A percentile compares a stretch with the other conserved stretches of the same genome.
Conservation (phyloP, 768 basidiomycete species). For the Agrocybe chaxingu region DNA sequence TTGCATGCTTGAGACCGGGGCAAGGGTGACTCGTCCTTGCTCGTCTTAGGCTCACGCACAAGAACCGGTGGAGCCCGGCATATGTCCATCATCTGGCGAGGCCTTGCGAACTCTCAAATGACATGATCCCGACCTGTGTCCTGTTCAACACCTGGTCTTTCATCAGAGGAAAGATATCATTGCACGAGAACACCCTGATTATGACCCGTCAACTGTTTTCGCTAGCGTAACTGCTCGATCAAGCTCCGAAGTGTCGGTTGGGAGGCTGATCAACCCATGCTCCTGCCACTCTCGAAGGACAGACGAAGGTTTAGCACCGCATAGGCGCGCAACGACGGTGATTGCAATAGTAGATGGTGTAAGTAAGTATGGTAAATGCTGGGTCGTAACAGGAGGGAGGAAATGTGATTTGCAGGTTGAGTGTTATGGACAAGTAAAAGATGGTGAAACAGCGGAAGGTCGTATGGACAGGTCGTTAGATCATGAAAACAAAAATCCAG, state of each 20-base stretch:
- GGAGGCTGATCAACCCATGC: too few relatives aligned
- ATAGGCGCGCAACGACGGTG: constrained; percentile 4
- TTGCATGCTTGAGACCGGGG: too few relatives aligned
- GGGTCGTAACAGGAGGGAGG: not conserved
- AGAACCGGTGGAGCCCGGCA: constrained; percentile 10
- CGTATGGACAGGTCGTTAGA: constrained; percentile 15
- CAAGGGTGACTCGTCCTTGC: too few relatives aligned
- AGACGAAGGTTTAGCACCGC: constrained; percentile 2
- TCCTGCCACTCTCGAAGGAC: not conserved
- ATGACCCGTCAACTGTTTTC: not conserved
- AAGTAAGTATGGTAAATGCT: not conserved
- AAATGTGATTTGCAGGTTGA: constrained; percentile 1
- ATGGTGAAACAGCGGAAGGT: not conserved
- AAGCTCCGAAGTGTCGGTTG: too few relatives aligned
- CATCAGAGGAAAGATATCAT: not conserved
- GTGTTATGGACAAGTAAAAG: constrained; percentile 2
- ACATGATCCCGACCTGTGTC: constrained; percentile 7
- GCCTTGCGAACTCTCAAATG: constrained; percentile 8
- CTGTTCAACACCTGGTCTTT: constrained; percentile 3
- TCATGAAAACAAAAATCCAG: constrained; percentile 18
- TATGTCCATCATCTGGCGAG: constrained; percentile 11
- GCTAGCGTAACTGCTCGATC: not conserved
- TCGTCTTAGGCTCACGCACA: not conserved
- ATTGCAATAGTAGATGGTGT: not conserved
- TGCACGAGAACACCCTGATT: not conserved